Base-by-base conservation (phyloP, 2,329 filamentous ascomycete species). In the Aspergillus tamarii region DNA sequence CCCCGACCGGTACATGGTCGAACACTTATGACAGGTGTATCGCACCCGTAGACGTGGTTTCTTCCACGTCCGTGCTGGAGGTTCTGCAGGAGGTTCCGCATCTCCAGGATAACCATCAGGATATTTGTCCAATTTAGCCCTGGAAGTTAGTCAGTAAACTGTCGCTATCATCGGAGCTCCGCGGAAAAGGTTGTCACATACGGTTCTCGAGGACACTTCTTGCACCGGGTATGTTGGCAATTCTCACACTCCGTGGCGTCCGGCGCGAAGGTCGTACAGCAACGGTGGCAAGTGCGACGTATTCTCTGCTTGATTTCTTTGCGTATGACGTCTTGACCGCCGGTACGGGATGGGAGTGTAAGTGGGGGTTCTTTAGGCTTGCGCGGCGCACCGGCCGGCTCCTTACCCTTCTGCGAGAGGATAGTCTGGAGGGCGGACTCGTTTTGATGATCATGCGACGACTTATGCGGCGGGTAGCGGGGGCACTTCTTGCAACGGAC, bases 181-280 rank as follows among this genome's bases (percentile, higher is more conserved):
- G 16, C 7, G 16, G n/a, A 11, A 4, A 32, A 32, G 36, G 21
- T 6, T 28, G 19, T 43, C 59, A 88, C 90, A 76, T 86, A 93
- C 85, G 92, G 92, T 72, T 93, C 89, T 70, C 92, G 84, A 32
- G 91, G 92, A 76, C 93, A 96, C 73, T 90, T 90, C 45, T 88
- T 91, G 81, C 93, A 96, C 60, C 92, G 88, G 58, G 84, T 76
- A 76, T 96, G 93, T 32, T 83, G 80, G 77, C 93, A 96, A 45
- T 82, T 83, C 9, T 82, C 77, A 75, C 93, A 96, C 74, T 86
- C 80, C 64, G 89, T 92, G 64, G 78, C 82, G 36, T 84, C 82
- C 7, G 82, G 73, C 1, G 79, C 76, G 73, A 93, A 95, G 1
- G 89, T 73, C 2, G 82, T 85, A 54, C 86, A 75, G 76, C 93